A percentile compares a stretch with the other conserved stretches of the same genome.
Evolutionary conservation across 225 moss, liverwort and hornwort species (phyloP).

Genomic region (Bryoerythrophyllum caledonicum): DNA sequence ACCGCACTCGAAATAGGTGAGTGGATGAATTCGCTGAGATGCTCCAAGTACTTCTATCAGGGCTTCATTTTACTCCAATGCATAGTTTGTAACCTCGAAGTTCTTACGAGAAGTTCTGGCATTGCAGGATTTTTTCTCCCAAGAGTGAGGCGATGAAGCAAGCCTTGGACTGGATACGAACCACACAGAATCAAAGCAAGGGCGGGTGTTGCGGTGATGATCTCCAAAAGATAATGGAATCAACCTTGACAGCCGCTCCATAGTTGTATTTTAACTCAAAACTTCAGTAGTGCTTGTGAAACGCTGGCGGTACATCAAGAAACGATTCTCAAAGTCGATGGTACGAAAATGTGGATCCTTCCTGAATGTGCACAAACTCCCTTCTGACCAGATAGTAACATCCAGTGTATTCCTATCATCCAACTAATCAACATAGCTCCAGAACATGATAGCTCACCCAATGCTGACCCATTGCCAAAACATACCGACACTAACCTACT

Average conservation of each 20-base stretch:
- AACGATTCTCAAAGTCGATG: not conserved
- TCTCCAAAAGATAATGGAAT: slow-evolving; percentile 10
- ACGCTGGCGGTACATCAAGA: not conserved
- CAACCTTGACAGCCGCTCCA: slow-evolving; percentile 16
- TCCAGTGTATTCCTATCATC: not conserved
- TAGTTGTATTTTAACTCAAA: not conserved
- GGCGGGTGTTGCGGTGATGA: not conserved
- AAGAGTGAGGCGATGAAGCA: slow-evolving; percentile 28
- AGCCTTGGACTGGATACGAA: slow-evolving; percentile 31
- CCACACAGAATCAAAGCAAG: slow-evolving; percentile 22
- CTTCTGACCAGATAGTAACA: not conserved
- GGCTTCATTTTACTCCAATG: not conserved
- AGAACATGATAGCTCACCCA: not conserved
- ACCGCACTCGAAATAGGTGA: slow-evolving; percentile 65
- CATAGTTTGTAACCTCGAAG: not conserved
- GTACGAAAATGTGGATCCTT: too few species aligned
- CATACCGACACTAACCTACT: not conserved
- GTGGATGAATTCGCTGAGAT: not conserved
- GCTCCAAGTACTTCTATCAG: not conserved
- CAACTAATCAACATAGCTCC: not conserved
- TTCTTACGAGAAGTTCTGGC: slow-evolving; percentile 3
- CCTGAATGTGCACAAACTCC: too few species aligned
- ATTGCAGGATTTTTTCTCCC: slow-evolving; percentile 32
- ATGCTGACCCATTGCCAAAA: not conserved
- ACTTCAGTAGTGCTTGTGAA: not conserved